phyloP scores from a whole-genome alignment of 2,329 filamentous ascomycete genomes.

The Epichloe scottii region DNA sequence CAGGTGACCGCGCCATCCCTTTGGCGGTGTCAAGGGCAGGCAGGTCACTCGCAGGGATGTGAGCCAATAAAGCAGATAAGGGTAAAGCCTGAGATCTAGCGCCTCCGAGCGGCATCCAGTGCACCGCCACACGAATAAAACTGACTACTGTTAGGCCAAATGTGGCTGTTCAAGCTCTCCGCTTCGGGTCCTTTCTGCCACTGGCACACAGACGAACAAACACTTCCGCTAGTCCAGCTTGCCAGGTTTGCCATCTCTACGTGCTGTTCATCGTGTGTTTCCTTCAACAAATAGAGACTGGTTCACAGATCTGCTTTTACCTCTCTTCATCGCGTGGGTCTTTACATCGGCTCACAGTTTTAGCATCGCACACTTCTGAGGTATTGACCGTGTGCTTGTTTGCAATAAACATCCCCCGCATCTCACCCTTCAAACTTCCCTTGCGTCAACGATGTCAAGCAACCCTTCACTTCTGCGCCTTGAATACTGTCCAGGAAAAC shows the following conservation, averaged over 20 bases:
- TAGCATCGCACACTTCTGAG: background rate
- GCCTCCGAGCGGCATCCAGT: background rate
- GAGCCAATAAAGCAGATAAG: too few relatives aligned
- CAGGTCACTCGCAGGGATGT: too few relatives aligned
- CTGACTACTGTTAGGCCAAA: background rate
- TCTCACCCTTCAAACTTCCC: background rate
- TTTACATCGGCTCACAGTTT: background rate
- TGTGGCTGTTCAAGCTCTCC: constrained; percentile 1
- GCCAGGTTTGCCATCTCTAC: too few relatives aligned
- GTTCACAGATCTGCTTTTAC: background rate
- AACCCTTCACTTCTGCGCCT: constrained; percentile 17
- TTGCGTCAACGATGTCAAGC: constrained; percentile 18
- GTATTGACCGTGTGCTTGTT: background rate
- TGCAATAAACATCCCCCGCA: background rate
- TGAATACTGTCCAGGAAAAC: constrained; percentile 19
- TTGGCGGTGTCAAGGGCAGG: too few relatives aligned
- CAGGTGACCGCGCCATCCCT: background rate
- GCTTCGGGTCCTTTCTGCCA: background rate
- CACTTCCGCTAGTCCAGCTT: background rate
- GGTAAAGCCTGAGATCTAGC: too few relatives aligned
- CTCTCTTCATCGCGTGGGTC: background rate
- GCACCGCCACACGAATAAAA: constrained; percentile 4
- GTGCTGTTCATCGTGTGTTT: background rate
- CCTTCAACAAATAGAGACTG: background rate
- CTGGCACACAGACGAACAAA: background rate